Conservation (phyloP, 108 stramenopile genomes). For the Pinguiococcus pyrenoidosus region DNA sequence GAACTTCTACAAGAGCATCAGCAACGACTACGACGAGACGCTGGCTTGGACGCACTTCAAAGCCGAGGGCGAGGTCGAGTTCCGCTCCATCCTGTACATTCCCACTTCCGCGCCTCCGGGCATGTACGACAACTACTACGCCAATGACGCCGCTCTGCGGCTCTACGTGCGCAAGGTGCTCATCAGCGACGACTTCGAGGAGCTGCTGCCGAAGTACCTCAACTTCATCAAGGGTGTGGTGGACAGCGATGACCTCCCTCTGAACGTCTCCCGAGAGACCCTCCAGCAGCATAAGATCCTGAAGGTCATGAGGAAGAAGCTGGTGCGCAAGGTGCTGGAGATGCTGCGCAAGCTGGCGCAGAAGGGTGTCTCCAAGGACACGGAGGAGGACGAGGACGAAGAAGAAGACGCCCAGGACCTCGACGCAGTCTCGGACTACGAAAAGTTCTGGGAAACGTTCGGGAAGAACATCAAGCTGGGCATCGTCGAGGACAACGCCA, state of each 20-base stretch:
- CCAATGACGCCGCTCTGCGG: conserved; percentile 35
- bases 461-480: conserved; percentile 87
- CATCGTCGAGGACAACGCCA: conserved; percentile 86
- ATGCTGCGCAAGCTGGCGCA: conserved; percentile 70
- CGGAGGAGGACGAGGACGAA: conserved; percentile 45
- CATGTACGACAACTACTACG: conserved; percentile 48
- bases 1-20: conserved; percentile 60
- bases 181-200: conserved; percentile 90
- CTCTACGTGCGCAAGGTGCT: conserved; percentile 97
- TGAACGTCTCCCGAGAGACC: conserved; percentile 99
- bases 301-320: conserved; percentile 98
- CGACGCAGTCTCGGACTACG: conserved; percentile 53
- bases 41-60: conserved; percentile 89
- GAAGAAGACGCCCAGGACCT: conserved; percentile 40
- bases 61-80: conserved; percentile 99
- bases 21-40: conserved; percentile 55
- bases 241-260: conserved; percentile 96
- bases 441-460: conserved; percentile 87
- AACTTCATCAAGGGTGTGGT: conserved; percentile 91
- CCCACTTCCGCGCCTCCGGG: conserved; percentile 52
- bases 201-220: conserved; percentile 87
- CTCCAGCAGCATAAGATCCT: conserved; percentile 70
- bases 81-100: conserved; percentile 89
- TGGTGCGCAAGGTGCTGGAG: conserved; percentile 93
- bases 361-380: conserved; percentile 34